Percentiles rank a stretch among this genome's conserved stretches.
phyloP scores from a whole-genome alignment of 345 rosid species.

The Alliaria petiolata region DNA sequence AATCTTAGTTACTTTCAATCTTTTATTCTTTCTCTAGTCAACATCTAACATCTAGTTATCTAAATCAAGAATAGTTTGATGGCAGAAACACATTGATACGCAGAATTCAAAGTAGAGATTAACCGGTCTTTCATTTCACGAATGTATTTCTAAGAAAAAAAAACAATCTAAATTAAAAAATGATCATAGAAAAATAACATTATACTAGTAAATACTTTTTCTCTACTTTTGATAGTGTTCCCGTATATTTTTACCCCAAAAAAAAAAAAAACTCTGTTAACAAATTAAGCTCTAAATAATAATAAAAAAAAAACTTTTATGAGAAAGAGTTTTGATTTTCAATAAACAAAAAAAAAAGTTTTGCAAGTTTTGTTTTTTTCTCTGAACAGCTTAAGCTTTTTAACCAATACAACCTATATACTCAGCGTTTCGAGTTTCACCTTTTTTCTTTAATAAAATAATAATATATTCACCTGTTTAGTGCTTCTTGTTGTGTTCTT shows the following conservation, averaged over 20 bases:
- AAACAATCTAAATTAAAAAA: not conserved
- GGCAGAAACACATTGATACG: not conserved
- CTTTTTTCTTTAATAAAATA: not conserved
- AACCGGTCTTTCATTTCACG: not conserved
- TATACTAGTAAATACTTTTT: too few relatives aligned
- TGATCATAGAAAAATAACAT: too few relatives aligned
- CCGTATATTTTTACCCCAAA: too few relatives aligned
- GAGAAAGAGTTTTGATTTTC: too few relatives aligned
- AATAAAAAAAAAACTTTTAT: too few relatives aligned
- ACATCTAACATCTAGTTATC: not conserved
- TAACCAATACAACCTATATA: constrained; percentile 21
- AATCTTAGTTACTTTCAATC: constrained; percentile 6
- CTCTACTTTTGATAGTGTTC: too few relatives aligned
- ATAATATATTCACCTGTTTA: not conserved
- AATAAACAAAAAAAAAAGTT: too few relatives aligned
- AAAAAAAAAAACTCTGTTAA: too few relatives aligned
- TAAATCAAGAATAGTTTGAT: not conserved
- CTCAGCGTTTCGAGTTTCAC: constrained; percentile 4
- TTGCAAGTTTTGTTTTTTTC: too few relatives aligned
- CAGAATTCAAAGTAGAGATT: not conserved
- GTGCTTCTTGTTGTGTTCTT: constrained; percentile 32
- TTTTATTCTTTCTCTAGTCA: not conserved
- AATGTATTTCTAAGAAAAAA: not conserved
- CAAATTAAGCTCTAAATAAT: too few relatives aligned
- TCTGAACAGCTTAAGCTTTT: not conserved